Percentiles rank a stretch among this genome's conserved stretches.
phyloP scores from a whole-genome alignment of 1,139 yeast species.

The Saccharomyces hybrid region DNA sequence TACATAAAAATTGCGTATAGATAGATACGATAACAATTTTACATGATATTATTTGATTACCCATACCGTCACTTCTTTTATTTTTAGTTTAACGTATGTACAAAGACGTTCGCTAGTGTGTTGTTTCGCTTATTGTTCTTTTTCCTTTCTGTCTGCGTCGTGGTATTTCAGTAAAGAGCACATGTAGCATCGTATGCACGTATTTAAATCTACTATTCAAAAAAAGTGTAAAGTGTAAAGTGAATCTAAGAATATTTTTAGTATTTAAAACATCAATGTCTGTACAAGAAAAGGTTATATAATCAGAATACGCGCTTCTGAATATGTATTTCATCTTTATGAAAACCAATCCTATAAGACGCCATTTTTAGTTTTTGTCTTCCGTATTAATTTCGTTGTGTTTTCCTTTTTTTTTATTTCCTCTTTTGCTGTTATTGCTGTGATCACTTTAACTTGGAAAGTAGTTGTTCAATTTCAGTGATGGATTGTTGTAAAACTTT shows the following conservation, averaged over 20 bases:
- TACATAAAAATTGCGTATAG: background rate
- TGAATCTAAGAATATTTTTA: background rate
- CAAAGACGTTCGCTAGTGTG: background rate
- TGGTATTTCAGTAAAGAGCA: background rate
- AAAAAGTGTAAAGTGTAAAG: background rate
- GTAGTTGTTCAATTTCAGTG: slow-evolving; percentile 82
- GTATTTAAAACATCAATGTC: background rate
- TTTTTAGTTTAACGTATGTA: background rate
- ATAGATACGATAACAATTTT: background rate
- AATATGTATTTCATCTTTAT: background rate
- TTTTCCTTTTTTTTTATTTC: background rate
- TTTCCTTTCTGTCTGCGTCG: background rate
- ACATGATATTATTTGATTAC: background rate
- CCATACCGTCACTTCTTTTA: background rate
- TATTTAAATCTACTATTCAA: background rate
- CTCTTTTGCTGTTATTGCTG: background rate
- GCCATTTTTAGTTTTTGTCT: background rate
- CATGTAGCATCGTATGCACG: background rate
- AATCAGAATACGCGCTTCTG: background rate
- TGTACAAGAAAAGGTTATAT: background rate
- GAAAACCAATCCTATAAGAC: background rate
- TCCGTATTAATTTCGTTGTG: background rate
- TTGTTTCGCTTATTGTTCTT: background rate
- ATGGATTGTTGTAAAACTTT: slow-evolving; percentile 84
- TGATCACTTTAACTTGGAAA: slow-evolving; percentile 33